Evolutionary conservation across 1,284 basidiomycete genomes (phyloP), one percentile per base, ranked within the genome.

Genomic region (Malassezia furfur): DNA sequence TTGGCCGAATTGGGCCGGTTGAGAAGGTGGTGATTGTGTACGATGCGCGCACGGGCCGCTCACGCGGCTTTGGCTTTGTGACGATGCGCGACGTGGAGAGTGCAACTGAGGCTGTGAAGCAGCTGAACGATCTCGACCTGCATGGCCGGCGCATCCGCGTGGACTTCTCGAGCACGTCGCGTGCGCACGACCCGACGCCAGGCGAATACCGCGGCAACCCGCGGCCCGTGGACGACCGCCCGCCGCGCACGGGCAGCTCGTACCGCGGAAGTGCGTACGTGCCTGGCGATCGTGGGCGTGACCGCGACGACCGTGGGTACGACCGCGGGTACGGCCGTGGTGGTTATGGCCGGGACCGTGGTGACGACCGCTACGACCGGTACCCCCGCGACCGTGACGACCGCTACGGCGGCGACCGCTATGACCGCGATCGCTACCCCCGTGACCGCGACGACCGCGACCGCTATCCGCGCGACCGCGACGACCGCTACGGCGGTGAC

Each of bases 31-130:
- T 87, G 49, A 91, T 98, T 65, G 94, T 98, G n/a, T 96, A 96
- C 75, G 93, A 98, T 77, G 91, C 96, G 76, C 80, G 91, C 71
- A 91, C 89, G 45, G 90, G 91, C 72, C 85, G 94, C 56, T 96
- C 91, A 52, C 87, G 93, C 63, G 94, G 91, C 73, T 98, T 98
- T 67, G 93, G 91, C 37, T 98, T 98, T 76, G 90, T 98, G 75
- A 86, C 85, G 62, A 96, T 98, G 91, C 81, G 82, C 37, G 81
- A 81, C 36, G 81, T 85, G 15, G 89, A 91, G 55, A 91, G 94
- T 61, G 94, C 94, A 2, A 79, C 82, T 28, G 80, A 84, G 41
- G 91, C 87, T 76, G 88, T 98, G 71, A 83, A 86, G 61, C 87
- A 89, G 69, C 79, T 98, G 45, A 98, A 96, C 72, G 91, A 93